A percentile compares a stretch with the other conserved stretches of the same genome.
phyloP scores from a whole-genome alignment of 768 basidiomycete genomes.

The Phanerodontia chrysosporium region DNA sequence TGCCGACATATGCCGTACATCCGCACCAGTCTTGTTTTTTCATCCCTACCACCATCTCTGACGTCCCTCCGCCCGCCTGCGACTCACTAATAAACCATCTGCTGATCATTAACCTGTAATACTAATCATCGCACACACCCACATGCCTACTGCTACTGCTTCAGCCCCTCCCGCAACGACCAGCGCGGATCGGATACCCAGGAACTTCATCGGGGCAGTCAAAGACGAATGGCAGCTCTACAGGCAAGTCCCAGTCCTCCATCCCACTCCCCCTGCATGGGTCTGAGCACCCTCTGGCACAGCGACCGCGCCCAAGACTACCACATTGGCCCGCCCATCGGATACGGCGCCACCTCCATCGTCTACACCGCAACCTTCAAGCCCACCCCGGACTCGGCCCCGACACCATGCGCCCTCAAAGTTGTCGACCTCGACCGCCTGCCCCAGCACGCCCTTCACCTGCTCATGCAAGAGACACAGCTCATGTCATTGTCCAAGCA shows the following conservation, averaged over 20 bases:
- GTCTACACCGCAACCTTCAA: conserved; percentile 78
- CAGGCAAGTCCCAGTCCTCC: conserved; percentile 43
- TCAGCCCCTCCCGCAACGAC: neutral
- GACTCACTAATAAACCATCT: neutral
- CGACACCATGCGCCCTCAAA: conserved; percentile 75
- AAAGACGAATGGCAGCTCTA: conserved; percentile 80
- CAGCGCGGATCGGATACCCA: conserved; percentile 19
- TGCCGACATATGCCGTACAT: neutral
- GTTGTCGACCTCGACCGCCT: conserved; percentile 84
- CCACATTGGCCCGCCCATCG: conserved; percentile 71
- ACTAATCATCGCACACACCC: neutral
- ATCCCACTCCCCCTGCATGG: neutral
- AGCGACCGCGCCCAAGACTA: conserved; percentile 75
- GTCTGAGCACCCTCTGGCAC: conserved; percentile 1
- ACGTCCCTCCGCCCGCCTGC: neutral
- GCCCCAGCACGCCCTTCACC: conserved; percentile 62
- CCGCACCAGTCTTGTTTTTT: neutral
- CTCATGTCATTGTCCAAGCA: conserved; percentile 92
- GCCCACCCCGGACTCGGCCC: conserved; percentile 24
- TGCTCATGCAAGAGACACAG: conserved; percentile 81
- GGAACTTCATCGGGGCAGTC: conserved; percentile 72
- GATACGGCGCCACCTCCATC: conserved; percentile 89
- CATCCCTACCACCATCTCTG: neutral
- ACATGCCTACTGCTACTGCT: neutral
- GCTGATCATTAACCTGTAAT: neutral